Base-by-base conservation (phyloP, 2,329 filamentous ascomycete species). In the Lecanoromycetidae sp. region DNA sequence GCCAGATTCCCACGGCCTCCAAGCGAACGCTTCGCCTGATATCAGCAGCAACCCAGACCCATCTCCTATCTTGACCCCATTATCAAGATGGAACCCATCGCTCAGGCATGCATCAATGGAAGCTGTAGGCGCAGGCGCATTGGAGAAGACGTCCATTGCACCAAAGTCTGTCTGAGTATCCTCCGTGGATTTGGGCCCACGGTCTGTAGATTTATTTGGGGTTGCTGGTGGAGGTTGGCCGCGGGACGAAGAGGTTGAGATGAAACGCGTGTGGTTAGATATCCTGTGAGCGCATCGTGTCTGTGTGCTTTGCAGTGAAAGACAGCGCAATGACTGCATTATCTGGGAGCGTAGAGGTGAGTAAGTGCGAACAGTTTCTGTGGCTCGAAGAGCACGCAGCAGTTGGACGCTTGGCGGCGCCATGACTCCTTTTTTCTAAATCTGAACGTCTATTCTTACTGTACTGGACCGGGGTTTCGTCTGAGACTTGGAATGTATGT, bases 11-110 rank as follows among this genome's bases (percentile, higher is more conserved):
- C 90, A 95, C 4, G 91, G 91, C 60, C 76, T 71, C 91, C 91
- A 98, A 42, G 72, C 67, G 62, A 95, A 96, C 1, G 82, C 87
- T 64, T 96, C 87, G 5, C 90, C 90, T 33, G 79, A 82, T 1
- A 95, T 75, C 4, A 98, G 72, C 52, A 98, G 61, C 22, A 87
- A 75, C 0, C 87, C 90, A 43, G 77, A 73, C 0, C 82, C 81
- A 37, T 77, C 77, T 1, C 69, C 67, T 25, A 94, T 77, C 44
- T 76, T 79, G 29, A 84, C 68, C 9, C 88, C 87, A 57, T 80
- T 93, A 65, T 91, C 84, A 37, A 98, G 71, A 54, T 83, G 78
- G 63, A 98, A 98, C 1, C 91, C 91, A 57, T 90, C 80, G 50
- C 75, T 69, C 50, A 84, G 77, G 66, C 86, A 94, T 5, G 83